These are phyloP conservation scores for Lepidopterella palustris DNA, from an alignment of 495 filamentous ascomycete genomes.

Conservation along the genomic window DNA sequence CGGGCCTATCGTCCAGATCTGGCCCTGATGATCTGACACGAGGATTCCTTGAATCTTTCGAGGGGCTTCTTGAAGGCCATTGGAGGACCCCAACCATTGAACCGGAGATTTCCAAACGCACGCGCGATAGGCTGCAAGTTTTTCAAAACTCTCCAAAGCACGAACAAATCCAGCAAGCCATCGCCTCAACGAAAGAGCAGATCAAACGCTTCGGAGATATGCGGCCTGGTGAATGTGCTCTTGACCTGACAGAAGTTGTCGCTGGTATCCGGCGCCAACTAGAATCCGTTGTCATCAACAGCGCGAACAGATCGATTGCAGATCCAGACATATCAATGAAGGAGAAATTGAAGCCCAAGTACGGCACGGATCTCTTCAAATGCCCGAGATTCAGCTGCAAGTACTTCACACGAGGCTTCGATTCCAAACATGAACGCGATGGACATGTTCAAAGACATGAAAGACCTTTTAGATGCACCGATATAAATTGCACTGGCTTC, in stretches of 20 bases:
- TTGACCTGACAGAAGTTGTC: slow-evolving; percentile 3
- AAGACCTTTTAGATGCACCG: slow-evolving; percentile 6
- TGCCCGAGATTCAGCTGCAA: slow-evolving; percentile 12
- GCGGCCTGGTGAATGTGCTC: background rate
- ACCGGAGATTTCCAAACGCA: background rate
- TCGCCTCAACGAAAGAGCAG: slow-evolving; percentile 4
- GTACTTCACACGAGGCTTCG: slow-evolving; percentile 8
- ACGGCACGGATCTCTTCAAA: slow-evolving; percentile 12
- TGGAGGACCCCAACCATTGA: background rate
- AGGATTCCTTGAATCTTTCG: slow-evolving; percentile 1
- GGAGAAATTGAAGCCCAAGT: background rate
- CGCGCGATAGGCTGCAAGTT: background rate
- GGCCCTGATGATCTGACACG: background rate
- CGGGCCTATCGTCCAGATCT: background rate
- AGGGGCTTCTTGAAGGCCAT: slow-evolving; percentile 5
- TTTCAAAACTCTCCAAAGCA: background rate
- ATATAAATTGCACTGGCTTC: background rate
- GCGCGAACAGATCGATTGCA: background rate
- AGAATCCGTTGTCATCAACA: background rate
- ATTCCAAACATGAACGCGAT: background rate
- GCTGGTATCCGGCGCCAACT: background rate
- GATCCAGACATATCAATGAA: background rate
- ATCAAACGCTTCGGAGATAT: slow-evolving; percentile 3
- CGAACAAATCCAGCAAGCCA: background rate
- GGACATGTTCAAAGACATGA: slow-evolving; percentile 11